phyloP scores from a whole-genome alignment of 2,329 filamentous ascomycete species.

The Colletotrichum magnum region DNA sequence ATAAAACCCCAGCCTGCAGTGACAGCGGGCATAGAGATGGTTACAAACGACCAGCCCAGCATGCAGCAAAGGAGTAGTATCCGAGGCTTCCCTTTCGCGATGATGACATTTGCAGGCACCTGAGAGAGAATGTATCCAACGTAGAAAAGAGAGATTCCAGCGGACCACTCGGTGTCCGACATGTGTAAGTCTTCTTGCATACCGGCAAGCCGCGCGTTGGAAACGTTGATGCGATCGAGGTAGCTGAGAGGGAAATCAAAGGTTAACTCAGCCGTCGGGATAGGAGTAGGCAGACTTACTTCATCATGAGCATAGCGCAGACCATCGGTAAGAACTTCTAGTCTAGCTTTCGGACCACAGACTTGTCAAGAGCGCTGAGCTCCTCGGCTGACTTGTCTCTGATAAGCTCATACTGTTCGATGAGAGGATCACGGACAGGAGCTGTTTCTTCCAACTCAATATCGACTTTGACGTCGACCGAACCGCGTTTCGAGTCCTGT shows the following conservation, averaged over 20 bases:
- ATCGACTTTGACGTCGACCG: slow-evolving; percentile 25
- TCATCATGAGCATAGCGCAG: slow-evolving; percentile 49
- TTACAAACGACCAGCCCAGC: slow-evolving; percentile 59
- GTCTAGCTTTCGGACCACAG: slow-evolving; percentile 46
- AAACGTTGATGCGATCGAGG: slow-evolving; percentile 66
- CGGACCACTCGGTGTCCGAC: slow-evolving; percentile 53
- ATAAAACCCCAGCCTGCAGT: slow-evolving; percentile 47
- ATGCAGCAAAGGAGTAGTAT: slow-evolving; percentile 55
- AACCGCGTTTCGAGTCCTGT: slow-evolving; percentile 9
- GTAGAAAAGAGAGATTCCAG: slow-evolving; percentile 59
- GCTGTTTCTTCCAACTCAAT: slow-evolving; percentile 26
- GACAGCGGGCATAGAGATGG: slow-evolving; percentile 59
- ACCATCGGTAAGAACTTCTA: slow-evolving; percentile 48
- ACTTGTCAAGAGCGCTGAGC: slow-evolving; percentile 44
- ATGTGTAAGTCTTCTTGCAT: slow-evolving; percentile 54
- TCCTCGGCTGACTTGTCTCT: slow-evolving; percentile 43
- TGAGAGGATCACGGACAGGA: slow-evolving; percentile 19
- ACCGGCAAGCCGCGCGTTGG: slow-evolving; percentile 56
- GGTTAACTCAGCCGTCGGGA: not conserved
- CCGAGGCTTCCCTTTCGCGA: slow-evolving; percentile 56
- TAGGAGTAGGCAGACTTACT: slow-evolving; percentile 42
- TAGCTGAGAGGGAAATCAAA: slow-evolving; percentile 51
- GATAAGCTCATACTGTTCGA: slow-evolving; percentile 41
- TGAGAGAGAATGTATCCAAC: slow-evolving; percentile 63
- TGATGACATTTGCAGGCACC: slow-evolving; percentile 61